Evolutionary conservation across 139 green algal genomes (phyloP), one percentile per base, ranked within the genome.

Genomic region (Chlorella sorokiniana): DNA sequence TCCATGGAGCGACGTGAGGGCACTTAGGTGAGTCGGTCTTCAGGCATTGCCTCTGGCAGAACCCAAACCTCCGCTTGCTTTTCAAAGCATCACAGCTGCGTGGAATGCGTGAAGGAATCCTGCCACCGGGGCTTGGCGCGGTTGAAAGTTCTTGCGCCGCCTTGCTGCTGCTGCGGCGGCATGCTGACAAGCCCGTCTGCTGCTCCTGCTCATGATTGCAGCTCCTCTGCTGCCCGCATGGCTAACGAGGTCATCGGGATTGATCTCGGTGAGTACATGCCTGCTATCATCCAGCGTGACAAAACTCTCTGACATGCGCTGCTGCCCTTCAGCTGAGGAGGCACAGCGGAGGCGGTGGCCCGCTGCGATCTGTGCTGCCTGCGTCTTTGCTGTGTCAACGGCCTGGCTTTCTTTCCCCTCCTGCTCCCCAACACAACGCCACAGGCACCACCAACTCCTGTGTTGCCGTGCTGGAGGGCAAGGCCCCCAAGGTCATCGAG

Each of bases 201-300:
- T n/a, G n/a, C 18, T 22, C 18, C 70, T 78, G 45, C 29, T 37
- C 29, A 25, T 64, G 37, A 3, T n/a, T 85, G 88, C 83, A 92
- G 86, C 76, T 48, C 68, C 20, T 86, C 61, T 29, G 52, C 76
- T 22, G 74, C 56, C 29, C 62, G 76, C 1, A 45, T 82, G 48
- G 86, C 88, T 25, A 86, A 95, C 76, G 97, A 98, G 70, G 95
- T 99, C 45, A 98, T 99, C 71, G 97, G 97, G 69, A 99, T 99
- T 82, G 97, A 99, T 86, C 84, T 99, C 70, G 97, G 97, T 10
- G 42, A 78, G 45, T 7, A 37, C 59, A 10, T 37, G 25, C 22
- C 20, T n/a, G 22, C 59, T n/a, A 67, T 10, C 11, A 10, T n/a
- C 25, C 11, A 67, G 25, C 59, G 16, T n/a, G 16, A 7, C 16